Percentiles rank a stretch among this genome's conserved stretches.
These are phyloP conservation scores for Monosporozyma unispora DNA, from an alignment of 805 yeast genomes.

Conservation along the genomic window DNA sequence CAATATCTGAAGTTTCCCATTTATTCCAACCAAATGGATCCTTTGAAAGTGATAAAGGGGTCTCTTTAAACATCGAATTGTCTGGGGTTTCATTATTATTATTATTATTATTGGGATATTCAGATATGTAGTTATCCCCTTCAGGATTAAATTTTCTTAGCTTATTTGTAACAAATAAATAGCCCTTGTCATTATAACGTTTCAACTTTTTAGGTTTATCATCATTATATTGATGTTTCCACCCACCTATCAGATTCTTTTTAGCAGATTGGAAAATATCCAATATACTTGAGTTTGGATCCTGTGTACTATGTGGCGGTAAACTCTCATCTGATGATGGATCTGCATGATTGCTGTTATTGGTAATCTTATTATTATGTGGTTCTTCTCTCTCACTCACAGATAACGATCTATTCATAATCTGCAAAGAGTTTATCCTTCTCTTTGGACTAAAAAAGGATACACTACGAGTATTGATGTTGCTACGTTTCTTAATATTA, in stretches of 20 bases:
- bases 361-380: neutral
- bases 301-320: neutral
- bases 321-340: neutral
- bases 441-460: slow-evolving; percentile 18
- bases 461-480: slow-evolving; percentile 2
- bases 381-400: neutral
- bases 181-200: neutral
- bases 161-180: slow-evolving; percentile 1
- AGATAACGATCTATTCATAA: neutral
- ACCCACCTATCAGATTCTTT: neutral
- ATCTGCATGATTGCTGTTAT: neutral
- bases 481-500: neutral
- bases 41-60: slow-evolving; percentile 8
- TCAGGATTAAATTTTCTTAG: neutral
- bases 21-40: slow-evolving; percentile 27
- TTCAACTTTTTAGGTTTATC: neutral
- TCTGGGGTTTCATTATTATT: neutral
- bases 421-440: slow-evolving; percentile 8
- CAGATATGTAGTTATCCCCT: neutral
- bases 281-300: neutral
- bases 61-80: neutral
- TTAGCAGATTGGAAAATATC: neutral
- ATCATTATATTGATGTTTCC: neutral
- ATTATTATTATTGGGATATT: neutral
- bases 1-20: slow-evolving; percentile 27